Evolutionary conservation across 371 early-diverging fungal species (phyloP).

Genomic region (Catenaria anguillulae): DNA sequence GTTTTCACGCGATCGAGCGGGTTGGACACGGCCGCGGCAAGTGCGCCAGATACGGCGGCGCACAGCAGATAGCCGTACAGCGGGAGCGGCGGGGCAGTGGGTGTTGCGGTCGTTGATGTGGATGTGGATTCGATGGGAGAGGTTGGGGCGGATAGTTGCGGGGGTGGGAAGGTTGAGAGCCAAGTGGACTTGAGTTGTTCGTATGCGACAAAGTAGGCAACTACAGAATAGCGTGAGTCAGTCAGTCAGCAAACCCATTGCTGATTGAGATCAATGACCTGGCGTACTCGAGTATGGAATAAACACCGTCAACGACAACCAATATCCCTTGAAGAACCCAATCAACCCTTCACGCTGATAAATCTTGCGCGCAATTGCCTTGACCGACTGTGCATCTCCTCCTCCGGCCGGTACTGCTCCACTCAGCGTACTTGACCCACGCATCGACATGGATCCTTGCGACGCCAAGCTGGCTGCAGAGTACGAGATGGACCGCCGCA

Average conservation of each 20-base stretch:
- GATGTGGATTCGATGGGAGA: not conserved
- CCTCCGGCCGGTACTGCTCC: too few relatives aligned
- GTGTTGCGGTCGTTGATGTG: not conserved
- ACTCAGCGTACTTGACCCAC: too few relatives aligned
- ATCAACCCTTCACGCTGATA: conserved; percentile 37
- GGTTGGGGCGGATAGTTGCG: too few relatives aligned
- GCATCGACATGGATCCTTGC: too few relatives aligned
- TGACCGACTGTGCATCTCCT: not conserved
- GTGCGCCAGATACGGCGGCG: conserved; percentile 33
- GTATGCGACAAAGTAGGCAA: conserved; percentile 58
- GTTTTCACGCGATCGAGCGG: conserved; percentile 69
- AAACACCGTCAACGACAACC: conserved; percentile 51
- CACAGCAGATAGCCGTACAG: conserved; percentile 37
- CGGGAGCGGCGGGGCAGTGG: conserved; percentile 15
- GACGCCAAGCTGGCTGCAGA: too few relatives aligned
- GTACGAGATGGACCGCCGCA: too few relatives aligned
- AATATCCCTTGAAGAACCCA: conserved; percentile 60
- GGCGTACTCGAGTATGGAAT: conserved; percentile 32
- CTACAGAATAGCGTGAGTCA: conserved; percentile 16
- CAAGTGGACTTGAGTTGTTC: conserved; percentile 46
- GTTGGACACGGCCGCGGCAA: conserved; percentile 48
- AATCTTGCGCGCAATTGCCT: conserved; percentile 22
- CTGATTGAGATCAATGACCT: conserved; percentile 12
- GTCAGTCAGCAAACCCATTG: conserved; percentile 10
- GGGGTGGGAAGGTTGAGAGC: too few relatives aligned